phyloP scores from a whole-genome alignment of 352 stramenopile genomes.

The Saprolegnia diclina region DNA sequence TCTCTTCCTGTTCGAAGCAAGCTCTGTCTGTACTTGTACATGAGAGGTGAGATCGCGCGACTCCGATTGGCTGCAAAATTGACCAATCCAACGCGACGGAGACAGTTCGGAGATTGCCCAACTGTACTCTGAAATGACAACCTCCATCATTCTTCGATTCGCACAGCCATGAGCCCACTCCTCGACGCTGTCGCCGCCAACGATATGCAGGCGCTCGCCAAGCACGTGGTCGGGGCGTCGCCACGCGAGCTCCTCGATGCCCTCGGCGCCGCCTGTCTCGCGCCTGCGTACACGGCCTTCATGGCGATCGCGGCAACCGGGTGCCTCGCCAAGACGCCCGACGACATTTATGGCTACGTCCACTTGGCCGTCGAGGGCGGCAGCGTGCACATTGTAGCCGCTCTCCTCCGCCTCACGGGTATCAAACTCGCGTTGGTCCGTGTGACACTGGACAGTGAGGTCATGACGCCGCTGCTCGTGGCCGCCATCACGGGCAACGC shows the following conservation, averaged over 20 bases:
- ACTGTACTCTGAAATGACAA: too few relatives aligned
- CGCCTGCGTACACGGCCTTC: neutral
- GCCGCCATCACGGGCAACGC: neutral
- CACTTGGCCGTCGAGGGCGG: constrained; percentile 13
- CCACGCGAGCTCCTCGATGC: neutral
- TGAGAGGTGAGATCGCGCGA: too few relatives aligned
- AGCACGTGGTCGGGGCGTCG: neutral
- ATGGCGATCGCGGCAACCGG: neutral
- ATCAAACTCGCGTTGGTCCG: neutral
- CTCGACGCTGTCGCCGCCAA: neutral
- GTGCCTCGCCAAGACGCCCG: neutral
- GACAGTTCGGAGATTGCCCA: too few relatives aligned
- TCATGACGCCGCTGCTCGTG: constrained; percentile 1
- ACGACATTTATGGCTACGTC: neutral
- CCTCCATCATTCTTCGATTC: neutral
- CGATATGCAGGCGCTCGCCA: neutral
- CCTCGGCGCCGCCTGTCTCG: neutral
- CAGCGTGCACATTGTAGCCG: constrained; percentile 1
- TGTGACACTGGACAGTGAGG: neutral
- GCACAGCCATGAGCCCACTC: too few relatives aligned
- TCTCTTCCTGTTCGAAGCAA: too few relatives aligned
- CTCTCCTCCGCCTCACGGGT: neutral
- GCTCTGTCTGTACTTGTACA: too few relatives aligned
- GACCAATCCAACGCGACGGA: too few relatives aligned
- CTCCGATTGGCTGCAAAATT: too few relatives aligned